These are phyloP conservation scores for Candida mattraensis DNA, from an alignment of 805 yeast genomes.

Conservation along the genomic window DNA sequence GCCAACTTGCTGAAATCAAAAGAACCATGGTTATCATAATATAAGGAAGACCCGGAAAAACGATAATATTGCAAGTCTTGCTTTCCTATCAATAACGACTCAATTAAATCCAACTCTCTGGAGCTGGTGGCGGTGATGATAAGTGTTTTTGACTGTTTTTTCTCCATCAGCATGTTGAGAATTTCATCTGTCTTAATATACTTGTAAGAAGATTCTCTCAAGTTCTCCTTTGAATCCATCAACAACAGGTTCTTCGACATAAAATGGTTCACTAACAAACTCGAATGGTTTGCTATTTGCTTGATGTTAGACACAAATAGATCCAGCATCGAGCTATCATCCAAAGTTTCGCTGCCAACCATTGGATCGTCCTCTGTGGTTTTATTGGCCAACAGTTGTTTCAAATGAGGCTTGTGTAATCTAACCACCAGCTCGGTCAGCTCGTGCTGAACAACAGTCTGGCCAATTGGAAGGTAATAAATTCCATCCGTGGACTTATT, in stretches of 20 bases:
- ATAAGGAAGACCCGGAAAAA: slow-evolving; percentile 61
- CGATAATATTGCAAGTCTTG: slow-evolving; percentile 57
- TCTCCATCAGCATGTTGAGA: slow-evolving; percentile 36
- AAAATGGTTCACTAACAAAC: slow-evolving; percentile 71
- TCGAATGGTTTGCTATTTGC: slow-evolving; percentile 64
- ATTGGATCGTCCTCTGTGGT: slow-evolving; percentile 1
- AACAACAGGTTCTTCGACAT: slow-evolving; percentile 68
- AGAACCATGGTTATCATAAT: slow-evolving; percentile 34
- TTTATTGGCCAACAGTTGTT: slow-evolving; percentile 9
- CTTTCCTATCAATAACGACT: slow-evolving; percentile 76
- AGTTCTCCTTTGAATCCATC: slow-evolving; percentile 60
- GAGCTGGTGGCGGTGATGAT: slow-evolving; percentile 58
- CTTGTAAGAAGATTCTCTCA: slow-evolving; percentile 58
- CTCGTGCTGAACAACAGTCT: slow-evolving; percentile 44
- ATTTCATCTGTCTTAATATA: slow-evolving; percentile 53
- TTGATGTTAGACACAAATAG: slow-evolving; percentile 46
- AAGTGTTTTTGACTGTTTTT: slow-evolving; percentile 28
- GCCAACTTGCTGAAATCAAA: slow-evolving; percentile 28
- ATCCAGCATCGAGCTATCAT: slow-evolving; percentile 37
- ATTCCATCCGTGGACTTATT: slow-evolving; percentile 16
- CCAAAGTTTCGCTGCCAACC: slow-evolving; percentile 17
- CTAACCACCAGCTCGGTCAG: slow-evolving; percentile 43
- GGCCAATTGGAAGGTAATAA: slow-evolving; percentile 41
- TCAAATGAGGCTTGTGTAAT: slow-evolving; percentile 37
- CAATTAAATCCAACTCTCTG: slow-evolving; percentile 75